phyloP scores from a whole-genome alignment of 192 early-diverging fungal species.

The Podila epigama region DNA sequence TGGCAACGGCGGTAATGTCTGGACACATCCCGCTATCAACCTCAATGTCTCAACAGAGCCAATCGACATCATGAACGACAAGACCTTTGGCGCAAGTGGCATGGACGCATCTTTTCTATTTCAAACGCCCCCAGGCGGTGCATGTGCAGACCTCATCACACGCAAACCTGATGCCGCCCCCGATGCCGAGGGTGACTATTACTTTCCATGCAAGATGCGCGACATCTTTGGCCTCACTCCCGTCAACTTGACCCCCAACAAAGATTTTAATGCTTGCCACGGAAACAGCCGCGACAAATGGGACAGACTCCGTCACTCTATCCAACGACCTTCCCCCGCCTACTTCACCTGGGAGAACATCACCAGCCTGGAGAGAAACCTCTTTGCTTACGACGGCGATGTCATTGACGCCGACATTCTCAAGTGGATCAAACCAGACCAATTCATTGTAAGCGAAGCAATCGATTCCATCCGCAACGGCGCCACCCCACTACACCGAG shows the following conservation, averaged over 20 bases:
- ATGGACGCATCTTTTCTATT: constrained; percentile 80
- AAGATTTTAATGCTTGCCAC: constrained; percentile 56
- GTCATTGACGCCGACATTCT: constrained; percentile 53
- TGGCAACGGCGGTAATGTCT: constrained; percentile 19
- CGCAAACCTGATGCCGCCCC: constrained; percentile 10
- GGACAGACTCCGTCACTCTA: constrained; percentile 48
- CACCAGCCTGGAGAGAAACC: constrained; percentile 55
- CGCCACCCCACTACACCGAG: constrained; percentile 14
- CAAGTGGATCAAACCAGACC: constrained; percentile 60
- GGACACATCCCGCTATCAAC: constrained; percentile 50
- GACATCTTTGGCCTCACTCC: constrained; percentile 32
- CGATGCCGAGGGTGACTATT: constrained; percentile 21
- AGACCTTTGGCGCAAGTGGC: constrained; percentile 56
- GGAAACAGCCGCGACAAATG: constrained; percentile 34
- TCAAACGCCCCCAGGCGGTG: constrained; percentile 62
- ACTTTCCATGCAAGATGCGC: constrained; percentile 31
- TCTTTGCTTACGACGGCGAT: constrained; percentile 58
- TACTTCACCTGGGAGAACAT: constrained; percentile 54
- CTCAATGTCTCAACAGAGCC: constrained; percentile 5
- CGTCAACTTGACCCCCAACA: constrained; percentile 53
- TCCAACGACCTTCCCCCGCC: constrained; percentile 41
- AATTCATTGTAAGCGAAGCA: constrained; percentile 66
- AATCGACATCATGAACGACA: constrained; percentile 60
- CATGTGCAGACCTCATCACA: constrained; percentile 35
- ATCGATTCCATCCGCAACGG: constrained; percentile 26